These are phyloP conservation scores for Protomyces inundatus DNA, from an alignment of 1,139 yeast genomes.

Conservation along the genomic window DNA sequence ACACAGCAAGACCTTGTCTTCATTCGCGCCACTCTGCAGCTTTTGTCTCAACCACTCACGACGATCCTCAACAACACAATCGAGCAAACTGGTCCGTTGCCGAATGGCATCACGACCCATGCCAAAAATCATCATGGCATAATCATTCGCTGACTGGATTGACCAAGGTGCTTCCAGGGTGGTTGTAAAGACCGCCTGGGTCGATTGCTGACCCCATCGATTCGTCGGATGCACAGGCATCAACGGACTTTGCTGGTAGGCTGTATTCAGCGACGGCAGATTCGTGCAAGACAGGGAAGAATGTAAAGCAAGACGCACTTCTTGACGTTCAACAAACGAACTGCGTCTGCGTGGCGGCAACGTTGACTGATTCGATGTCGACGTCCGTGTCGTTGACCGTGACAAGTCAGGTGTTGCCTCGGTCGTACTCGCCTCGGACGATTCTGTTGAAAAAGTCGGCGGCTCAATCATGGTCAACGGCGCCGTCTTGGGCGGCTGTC, in stretches of 20 bases:
- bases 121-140: conserved; percentile 85
- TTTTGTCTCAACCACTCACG: conserved; percentile 29
- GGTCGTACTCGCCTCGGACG: conserved; percentile 10
- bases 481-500: conserved; percentile 12
- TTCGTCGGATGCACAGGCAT: conserved; percentile 13
- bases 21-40: not conserved
- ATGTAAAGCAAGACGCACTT: conserved; percentile 10
- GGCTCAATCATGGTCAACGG: not conserved
- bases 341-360: conserved; percentile 3
- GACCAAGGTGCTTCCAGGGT: conserved; percentile 71
- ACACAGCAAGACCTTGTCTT: conserved; percentile 46
- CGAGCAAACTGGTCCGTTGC: conserved; percentile 57
- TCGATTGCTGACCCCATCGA: conserved; percentile 16
- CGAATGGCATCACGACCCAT: conserved; percentile 61
- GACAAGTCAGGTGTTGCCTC: conserved; percentile 7
- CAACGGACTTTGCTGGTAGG: conserved; percentile 13
- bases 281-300: conserved; percentile 23
- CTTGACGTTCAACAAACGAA: conserved; percentile 19
- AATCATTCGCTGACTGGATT: conserved; percentile 78
- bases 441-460: not conserved
- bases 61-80: conserved; percentile 69
- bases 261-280: conserved; percentile 13
- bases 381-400: conserved; percentile 12
- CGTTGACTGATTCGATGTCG: conserved; percentile 12
- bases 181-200: conserved; percentile 59